Conservation (phyloP, 23 red algal genomes). For the Gracilaria gracilis region DNA sequence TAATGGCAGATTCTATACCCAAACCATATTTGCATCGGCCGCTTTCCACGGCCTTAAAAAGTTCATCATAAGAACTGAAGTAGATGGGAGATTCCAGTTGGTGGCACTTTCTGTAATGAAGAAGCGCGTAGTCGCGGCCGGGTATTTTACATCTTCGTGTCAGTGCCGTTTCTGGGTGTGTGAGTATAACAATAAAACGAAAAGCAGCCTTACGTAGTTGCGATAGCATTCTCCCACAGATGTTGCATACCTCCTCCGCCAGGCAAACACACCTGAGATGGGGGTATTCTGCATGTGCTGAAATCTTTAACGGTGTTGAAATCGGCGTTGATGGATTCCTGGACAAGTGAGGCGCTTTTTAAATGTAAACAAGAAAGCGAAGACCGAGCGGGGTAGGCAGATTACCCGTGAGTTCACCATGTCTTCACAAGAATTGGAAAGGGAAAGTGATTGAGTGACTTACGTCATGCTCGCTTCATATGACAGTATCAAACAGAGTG, state of each 20-base stretch:
- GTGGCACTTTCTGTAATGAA: not conserved
- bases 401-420: too few species aligned
- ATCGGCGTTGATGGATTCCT: not conserved
- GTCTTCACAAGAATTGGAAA: not conserved
- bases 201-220: not conserved
- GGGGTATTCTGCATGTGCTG: conserved; percentile 18
- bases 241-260: conserved; percentile 30
- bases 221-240: conserved; percentile 21
- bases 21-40: not conserved
- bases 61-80: not conserved
- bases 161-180: not conserved
- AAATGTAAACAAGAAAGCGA: not conserved
- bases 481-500: conserved; percentile 34
- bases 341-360: conserved; percentile 37
- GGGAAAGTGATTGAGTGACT: not conserved
- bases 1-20: not conserved
- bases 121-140: not conserved
- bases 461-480: conserved; percentile 52
- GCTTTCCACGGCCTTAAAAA: not conserved
- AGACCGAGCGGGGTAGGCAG: too few species aligned
- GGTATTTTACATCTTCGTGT: too few species aligned
- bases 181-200: not conserved
- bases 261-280: conserved; percentile 29
- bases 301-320: conserved; percentile 16
- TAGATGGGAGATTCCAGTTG: not conserved